Evolutionary conservation across 345 rosid genomes (phyloP), one percentile per base, ranked within the genome.

Genomic region (Syzygium jambos): DNA sequence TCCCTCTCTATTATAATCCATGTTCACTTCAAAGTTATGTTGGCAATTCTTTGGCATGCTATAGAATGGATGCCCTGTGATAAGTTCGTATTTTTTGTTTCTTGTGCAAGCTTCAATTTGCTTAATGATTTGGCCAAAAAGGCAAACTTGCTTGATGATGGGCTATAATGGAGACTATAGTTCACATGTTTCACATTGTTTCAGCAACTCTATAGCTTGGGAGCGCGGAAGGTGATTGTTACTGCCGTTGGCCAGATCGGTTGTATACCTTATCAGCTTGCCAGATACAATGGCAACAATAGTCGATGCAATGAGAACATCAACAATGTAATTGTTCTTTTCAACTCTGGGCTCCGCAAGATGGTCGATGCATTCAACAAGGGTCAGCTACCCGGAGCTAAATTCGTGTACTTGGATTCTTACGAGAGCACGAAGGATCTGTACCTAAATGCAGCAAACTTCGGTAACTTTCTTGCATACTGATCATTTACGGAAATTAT

Each of bases 221-320:
- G 99, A 86, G 98, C 96, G 7, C 90, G 97, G 19, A 97, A 96
- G 90, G 92, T 97, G 89, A 93, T 97, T 1, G 96, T 96, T 61
- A 94, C 95, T 1, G 94, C 91, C 54, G 90, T 97, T 13, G 99
- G 99, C 30, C 96, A 92, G 88, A 95, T 97, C 14, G 99, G 98
- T 1, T 96, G 99, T 94, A 97, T 97, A 87, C 98, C 99, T 5
- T 97, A 96, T 87, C 90, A 97, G 89, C 95, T 97, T 3, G 98
- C 99, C 17, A 85, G 98, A 34, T 95, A 91, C 46, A 91, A 88
- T 51, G 91, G 93, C 5, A 94, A 91, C 88, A 92, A 89, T 82
- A 94, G 89, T 86, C 89, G 94, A 8, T 97, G 99, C 90, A 96
- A 97, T 87, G 98, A 95, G 22, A 93, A 91, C 13, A 93, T 96